A percentile compares a stretch with the other conserved stretches of the same genome.
Conservation (phyloP, 106 monocot genomes). For the Allium fistulosum region DNA sequence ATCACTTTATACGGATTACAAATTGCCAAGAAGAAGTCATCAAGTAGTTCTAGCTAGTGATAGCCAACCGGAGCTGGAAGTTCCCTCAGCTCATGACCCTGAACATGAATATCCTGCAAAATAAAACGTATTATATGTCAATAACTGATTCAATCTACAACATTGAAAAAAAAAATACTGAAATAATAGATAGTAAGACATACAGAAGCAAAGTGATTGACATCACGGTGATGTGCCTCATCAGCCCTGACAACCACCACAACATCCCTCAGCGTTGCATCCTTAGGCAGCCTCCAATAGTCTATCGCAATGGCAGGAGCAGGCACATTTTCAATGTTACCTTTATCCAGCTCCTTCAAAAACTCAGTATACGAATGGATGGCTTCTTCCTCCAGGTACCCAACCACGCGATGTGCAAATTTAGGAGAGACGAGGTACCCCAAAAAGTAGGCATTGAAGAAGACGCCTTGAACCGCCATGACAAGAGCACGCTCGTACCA, state of each 20-base stretch:
- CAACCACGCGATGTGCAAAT: constrained; percentile 71
- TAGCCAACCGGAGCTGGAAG: constrained; percentile 48
- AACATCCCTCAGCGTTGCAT: constrained; percentile 61
- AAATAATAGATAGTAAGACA: neutral
- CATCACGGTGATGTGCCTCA: constrained; percentile 94
- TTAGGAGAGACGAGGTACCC: constrained; percentile 70
- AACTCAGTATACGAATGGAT: constrained; percentile 83
- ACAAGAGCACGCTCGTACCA: constrained; percentile 78
- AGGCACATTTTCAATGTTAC: constrained; percentile 52
- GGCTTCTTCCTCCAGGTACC: constrained; percentile 88
- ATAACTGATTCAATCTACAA: neutral
- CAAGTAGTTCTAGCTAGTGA: constrained; percentile 13
- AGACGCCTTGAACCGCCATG: constrained; percentile 64
- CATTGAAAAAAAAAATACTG: too few species aligned
- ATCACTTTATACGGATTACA: too few species aligned
- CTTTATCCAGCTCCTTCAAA: constrained; percentile 53
- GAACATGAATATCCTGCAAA: constrained; percentile 23
- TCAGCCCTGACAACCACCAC: constrained; percentile 66
- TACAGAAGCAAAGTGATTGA: constrained; percentile 77
- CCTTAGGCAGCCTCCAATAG: constrained; percentile 56
- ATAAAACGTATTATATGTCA: neutral
- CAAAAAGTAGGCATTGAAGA: constrained; percentile 92
- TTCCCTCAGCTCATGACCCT: constrained; percentile 31
- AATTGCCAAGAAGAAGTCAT: too few species aligned
- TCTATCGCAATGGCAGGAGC: constrained; percentile 78